A percentile compares a stretch with the other conserved stretches of the same genome.
Evolutionary conservation across 805 yeast species (phyloP).

Genomic region (Grigorovia transvaalensis): DNA sequence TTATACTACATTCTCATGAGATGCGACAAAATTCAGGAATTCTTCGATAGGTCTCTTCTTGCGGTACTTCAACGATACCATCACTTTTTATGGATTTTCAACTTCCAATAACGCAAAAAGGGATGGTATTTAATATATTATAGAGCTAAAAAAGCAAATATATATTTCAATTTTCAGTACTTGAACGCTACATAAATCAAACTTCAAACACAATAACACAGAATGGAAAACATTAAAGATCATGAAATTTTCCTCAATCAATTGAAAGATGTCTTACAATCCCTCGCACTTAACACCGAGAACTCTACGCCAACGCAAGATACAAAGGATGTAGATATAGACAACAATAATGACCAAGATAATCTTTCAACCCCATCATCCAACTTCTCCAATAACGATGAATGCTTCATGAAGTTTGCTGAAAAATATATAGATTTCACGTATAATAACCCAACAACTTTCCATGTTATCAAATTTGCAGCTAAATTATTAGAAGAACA

Average conservation of each 20-base stretch:
- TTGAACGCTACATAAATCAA: too few relatives aligned
- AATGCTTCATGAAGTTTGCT: slow-evolving; percentile 19
- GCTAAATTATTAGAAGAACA: slow-evolving; percentile 37
- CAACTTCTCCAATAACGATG: not conserved
- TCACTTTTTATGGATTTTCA: too few relatives aligned
- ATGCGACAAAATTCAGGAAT: too few relatives aligned
- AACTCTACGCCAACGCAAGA: not conserved
- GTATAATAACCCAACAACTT: slow-evolving; percentile 61
- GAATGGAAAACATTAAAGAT: not conserved
- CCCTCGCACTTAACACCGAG: not conserved
- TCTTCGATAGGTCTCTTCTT: too few relatives aligned
- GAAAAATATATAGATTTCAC: slow-evolving; percentile 62
- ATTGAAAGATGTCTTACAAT: not conserved
- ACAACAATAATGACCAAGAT: not conserved
- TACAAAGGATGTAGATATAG: not conserved
- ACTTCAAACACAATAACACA: not conserved
- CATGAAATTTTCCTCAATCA: not conserved
- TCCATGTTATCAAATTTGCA: slow-evolving; percentile 54
- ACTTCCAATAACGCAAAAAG: not conserved
- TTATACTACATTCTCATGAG: too few relatives aligned
- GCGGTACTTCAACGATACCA: too few relatives aligned
- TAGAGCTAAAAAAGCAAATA: too few relatives aligned
- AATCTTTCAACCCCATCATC: not conserved
- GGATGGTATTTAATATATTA: not conserved
- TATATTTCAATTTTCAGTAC: too few relatives aligned